These are phyloP conservation scores for Candida xyloterini DNA, from an alignment of 805 yeast species.

Conservation along the genomic window DNA sequence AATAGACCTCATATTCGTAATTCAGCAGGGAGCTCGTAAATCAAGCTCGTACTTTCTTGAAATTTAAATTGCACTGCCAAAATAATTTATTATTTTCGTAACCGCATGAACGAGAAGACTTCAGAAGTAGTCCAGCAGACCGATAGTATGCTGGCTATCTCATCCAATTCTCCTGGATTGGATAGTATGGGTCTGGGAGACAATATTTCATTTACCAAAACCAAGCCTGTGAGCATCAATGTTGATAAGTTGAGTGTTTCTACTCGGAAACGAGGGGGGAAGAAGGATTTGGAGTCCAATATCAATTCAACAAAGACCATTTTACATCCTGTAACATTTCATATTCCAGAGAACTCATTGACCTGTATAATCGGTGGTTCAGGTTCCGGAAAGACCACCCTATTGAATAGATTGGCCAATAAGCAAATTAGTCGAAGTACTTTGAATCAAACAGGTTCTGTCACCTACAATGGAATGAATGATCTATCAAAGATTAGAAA, in stretches of 20 bases:
- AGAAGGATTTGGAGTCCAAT: slow-evolving; percentile 13
- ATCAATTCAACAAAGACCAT: slow-evolving; percentile 37
- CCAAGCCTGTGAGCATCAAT: slow-evolving; percentile 20
- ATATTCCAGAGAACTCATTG: slow-evolving; percentile 56
- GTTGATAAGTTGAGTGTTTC: slow-evolving; percentile 26
- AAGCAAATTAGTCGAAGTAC: slow-evolving; percentile 37
- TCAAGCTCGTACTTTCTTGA: background rate
- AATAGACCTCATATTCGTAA: slow-evolving; percentile 17
- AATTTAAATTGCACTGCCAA: slow-evolving; percentile 1
- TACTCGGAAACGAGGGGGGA: slow-evolving; percentile 1
- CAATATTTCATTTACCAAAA: slow-evolving; percentile 24
- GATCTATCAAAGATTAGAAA: slow-evolving; percentile 32
- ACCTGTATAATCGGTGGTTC: slow-evolving; percentile 86
- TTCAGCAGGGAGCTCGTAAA: background rate
- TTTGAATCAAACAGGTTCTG: slow-evolving; percentile 36
- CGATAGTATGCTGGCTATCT: background rate
- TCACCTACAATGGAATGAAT: slow-evolving; percentile 39
- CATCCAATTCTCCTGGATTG: background rate
- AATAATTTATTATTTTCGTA: too few relatives aligned
- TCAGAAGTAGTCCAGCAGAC: background rate
- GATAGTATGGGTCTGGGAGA: background rate
- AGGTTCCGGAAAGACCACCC: slow-evolving; percentile 83
- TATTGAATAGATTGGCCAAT: slow-evolving; percentile 63
- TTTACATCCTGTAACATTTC: slow-evolving; percentile 53
- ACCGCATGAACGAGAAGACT: background rate